These are phyloP conservation scores for Russula sp. DNA, from an alignment of 768 basidiomycete species.

Conservation along the genomic window DNA sequence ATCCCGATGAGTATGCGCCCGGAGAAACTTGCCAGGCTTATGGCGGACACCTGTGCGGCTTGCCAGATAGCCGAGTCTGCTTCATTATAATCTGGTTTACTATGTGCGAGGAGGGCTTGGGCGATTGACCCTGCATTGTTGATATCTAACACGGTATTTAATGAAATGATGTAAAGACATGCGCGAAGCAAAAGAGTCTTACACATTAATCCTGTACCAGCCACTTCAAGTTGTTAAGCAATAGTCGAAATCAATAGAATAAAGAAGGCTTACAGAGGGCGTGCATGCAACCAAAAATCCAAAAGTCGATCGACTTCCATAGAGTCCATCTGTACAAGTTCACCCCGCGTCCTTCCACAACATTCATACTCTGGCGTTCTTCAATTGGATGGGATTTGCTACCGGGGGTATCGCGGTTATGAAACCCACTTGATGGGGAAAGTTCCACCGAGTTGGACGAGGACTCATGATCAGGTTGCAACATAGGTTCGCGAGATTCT, in stretches of 20 bases:
- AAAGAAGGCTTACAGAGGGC: slow-evolving; percentile 48
- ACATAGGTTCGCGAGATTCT: slow-evolving; percentile 5
- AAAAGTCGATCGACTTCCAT: slow-evolving; percentile 56
- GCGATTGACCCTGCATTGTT: slow-evolving; percentile 85
- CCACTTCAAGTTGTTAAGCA: slow-evolving; percentile 43
- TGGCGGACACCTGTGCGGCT: slow-evolving; percentile 76
- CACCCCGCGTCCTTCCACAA: slow-evolving; percentile 35
- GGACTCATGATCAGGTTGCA: background rate
- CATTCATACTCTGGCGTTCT: slow-evolving; percentile 12
- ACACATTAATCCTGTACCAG: slow-evolving; percentile 79
- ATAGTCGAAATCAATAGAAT: background rate
- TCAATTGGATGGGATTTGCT: background rate
- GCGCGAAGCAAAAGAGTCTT: slow-evolving; percentile 31
- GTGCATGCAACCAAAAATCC: slow-evolving; percentile 56
- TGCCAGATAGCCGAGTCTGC: slow-evolving; percentile 70
- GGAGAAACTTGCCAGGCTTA: slow-evolving; percentile 77
- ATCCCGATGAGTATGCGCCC: slow-evolving; percentile 77
- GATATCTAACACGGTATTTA: slow-evolving; percentile 50
- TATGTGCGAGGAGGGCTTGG: slow-evolving; percentile 61
- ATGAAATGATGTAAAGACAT: background rate
- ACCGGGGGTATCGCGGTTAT: background rate
- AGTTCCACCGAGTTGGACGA: slow-evolving; percentile 18
- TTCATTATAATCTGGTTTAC: slow-evolving; percentile 62
- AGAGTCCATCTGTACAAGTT: slow-evolving; percentile 57
- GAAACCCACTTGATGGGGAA: slow-evolving; percentile 10